Base-by-base conservation (phyloP, 768 basidiomycete genomes). In the Suillus lakei region DNA sequence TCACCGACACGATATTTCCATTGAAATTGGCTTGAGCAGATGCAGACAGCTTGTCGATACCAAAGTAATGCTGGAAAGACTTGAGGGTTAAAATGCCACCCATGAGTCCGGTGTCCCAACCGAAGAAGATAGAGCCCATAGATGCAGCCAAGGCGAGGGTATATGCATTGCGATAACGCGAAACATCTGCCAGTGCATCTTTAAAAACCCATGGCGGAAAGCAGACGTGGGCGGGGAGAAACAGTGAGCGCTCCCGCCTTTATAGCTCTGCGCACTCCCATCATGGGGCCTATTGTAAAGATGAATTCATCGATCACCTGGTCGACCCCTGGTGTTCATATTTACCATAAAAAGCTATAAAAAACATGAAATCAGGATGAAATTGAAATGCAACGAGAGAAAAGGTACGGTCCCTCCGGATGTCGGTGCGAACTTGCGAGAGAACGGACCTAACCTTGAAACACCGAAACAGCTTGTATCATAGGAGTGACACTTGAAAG, bases 51-150 rank as follows among this genome's bases (percentile, higher is more conserved):
- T 79, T 72, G 66, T 82, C 73, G 34, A 83, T 54, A 13, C 81
- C 81, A 65, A 84, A 84, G 65, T 80, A 83, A 21, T 66, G 21
- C 69, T 83, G 76, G 73, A 83, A 84, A 21, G 83, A 82, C 2
- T 63, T 48, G 23, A 84, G 68, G 26, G 82, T 67, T 55, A 83
- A 72, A 3, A 83, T 72, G 43, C 83, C 82, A 23, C 83, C 82
- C 60, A 84, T 84, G 39, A 83, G 70, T 18, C 79, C 79, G 15
- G 80, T 79, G 68, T 84, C 81, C 78, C 81, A 81, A n/a, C 81
- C 82, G 62, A 75, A 82, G 71, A 83, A 82, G 28, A 83, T 76
- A 38, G 80, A 81, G 12, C 81, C 82, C 73, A 82, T 73, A 1
- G 81, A 74, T 4, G 80, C 81, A 9, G 81, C 79, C 21, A 73